Conservation (phyloP, 1,284 basidiomycete species). For the Trichosporon sp. region DNA sequence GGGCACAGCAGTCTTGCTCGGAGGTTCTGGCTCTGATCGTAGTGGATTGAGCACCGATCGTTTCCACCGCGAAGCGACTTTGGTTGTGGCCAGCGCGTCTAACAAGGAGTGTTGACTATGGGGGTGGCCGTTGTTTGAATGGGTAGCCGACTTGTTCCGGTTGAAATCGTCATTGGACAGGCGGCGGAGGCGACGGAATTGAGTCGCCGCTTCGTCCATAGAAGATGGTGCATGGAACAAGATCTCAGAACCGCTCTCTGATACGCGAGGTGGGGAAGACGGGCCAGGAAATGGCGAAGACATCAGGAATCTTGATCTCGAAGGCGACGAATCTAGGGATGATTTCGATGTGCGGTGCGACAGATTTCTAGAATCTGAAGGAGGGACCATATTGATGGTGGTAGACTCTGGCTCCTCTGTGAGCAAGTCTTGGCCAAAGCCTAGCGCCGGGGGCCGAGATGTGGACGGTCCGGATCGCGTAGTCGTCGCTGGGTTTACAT, state of each 20-base stretch:
- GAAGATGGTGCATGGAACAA: slow-evolving; percentile 41
- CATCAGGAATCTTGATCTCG: slow-evolving; percentile 19
- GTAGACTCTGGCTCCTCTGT: slow-evolving; percentile 24
- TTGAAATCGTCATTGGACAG: slow-evolving; percentile 22
- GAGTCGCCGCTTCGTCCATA: slow-evolving; percentile 27
- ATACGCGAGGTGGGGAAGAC: slow-evolving; percentile 45
- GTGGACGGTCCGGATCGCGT: background rate
- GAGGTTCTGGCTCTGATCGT: slow-evolving; percentile 33
- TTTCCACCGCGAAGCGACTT: slow-evolving; percentile 32
- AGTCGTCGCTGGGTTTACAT: slow-evolving; percentile 23
- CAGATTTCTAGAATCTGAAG: background rate
- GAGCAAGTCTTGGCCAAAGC: slow-evolving; percentile 15
- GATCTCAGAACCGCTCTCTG: slow-evolving; percentile 41
- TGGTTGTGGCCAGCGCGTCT: slow-evolving; percentile 23
- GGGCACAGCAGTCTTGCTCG: slow-evolving; percentile 39
- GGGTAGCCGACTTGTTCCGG: background rate
- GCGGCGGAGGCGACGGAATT: slow-evolving; percentile 29
- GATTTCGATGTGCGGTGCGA: slow-evolving; percentile 2
- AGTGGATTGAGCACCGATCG: slow-evolving; percentile 24
- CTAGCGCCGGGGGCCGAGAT: background rate
- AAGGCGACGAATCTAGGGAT: slow-evolving; percentile 23
- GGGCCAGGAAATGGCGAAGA: slow-evolving; percentile 37
- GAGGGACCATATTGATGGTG: background rate
- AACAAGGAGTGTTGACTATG: slow-evolving; percentile 16
- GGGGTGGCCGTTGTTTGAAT: slow-evolving; percentile 23